These are phyloP conservation scores for Neurospora cerealis DNA, from an alignment of 495 filamentous ascomycete species.

Conservation along the genomic window DNA sequence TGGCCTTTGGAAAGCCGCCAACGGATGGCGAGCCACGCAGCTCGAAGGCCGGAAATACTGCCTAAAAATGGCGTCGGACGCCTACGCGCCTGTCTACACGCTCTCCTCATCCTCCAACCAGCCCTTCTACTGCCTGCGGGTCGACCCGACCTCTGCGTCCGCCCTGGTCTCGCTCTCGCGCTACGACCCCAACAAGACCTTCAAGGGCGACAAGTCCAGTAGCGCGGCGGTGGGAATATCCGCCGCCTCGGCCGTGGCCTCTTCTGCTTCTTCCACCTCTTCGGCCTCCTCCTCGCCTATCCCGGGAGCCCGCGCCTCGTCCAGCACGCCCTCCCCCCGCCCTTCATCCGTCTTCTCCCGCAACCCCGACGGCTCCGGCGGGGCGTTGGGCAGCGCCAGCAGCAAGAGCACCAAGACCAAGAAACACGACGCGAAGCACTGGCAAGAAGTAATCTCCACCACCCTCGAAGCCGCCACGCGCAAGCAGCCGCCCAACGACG, in stretches of 20 bases:
- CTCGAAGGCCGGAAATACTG: conserved; percentile 42
- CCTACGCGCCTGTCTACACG: conserved; percentile 41
- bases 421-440: conserved; percentile 28
- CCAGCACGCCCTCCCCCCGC: conserved; percentile 2
- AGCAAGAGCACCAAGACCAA: conserved; percentile 8
- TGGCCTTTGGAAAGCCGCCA: conserved; percentile 44
- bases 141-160: conserved; percentile 45
- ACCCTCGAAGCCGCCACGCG: conserved; percentile 48
- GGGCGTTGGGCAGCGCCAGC: conserved; percentile 4
- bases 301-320: conserved; percentile 18
- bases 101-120: conserved; percentile 37
- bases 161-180: conserved; percentile 42
- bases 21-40: conserved; percentile 42
- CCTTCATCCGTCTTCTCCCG: neutral
- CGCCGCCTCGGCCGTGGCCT: neutral
- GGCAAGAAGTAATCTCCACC: conserved; percentile 48
- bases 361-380: neutral
- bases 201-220: conserved; percentile 21
- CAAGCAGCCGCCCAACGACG: conserved; percentile 51
- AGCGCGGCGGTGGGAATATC: neutral
- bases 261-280: conserved; percentile 4
- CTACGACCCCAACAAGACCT: conserved; percentile 43
- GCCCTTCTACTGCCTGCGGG: conserved; percentile 42
- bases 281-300: conserved; percentile 19
- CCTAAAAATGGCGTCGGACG: conserved; percentile 36